phyloP scores from a whole-genome alignment of 73 alveolate species.

The Breviolum minutum region DNA sequence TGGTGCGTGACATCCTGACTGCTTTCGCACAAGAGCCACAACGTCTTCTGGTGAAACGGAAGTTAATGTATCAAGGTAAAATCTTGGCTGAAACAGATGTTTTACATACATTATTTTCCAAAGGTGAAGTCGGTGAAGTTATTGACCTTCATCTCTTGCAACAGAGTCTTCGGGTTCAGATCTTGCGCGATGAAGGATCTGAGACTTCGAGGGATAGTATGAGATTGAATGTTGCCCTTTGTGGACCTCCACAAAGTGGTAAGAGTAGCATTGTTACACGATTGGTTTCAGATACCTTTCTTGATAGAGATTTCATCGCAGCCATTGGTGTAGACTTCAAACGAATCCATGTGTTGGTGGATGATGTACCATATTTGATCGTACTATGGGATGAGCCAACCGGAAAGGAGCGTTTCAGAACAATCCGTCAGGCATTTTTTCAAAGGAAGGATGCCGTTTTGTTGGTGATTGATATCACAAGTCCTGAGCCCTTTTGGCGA shows the following conservation, averaged over 20 bases:
- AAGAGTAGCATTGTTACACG: neutral
- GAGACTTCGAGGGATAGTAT: neutral
- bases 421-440: neutral
- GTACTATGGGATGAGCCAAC: slow-evolving; percentile 51
- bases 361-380: neutral
- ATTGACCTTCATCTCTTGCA: slow-evolving; percentile 17
- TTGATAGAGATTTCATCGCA: neutral
- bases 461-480: slow-evolving; percentile 21
- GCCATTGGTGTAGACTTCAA: slow-evolving; percentile 48
- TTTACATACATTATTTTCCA: neutral
- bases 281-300: neutral
- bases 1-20: slow-evolving; percentile 11
- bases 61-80: slow-evolving; percentile 15
- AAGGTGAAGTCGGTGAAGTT: too few relatives aligned
- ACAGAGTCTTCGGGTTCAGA: neutral
- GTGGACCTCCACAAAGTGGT: slow-evolving; percentile 18
- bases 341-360: neutral
- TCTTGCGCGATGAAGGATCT: neutral
- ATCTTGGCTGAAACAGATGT: neutral
- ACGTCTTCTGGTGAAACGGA: neutral
- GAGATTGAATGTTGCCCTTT: neutral
- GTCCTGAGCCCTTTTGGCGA: slow-evolving; percentile 42
- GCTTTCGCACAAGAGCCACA: neutral
- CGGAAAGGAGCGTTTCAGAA: slow-evolving; percentile 44
- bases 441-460: neutral